A percentile compares a stretch with the other conserved stretches of the same genome.
Evolutionary conservation across 768 basidiomycete species (phyloP).

Genomic region (Butyriboletus loyo): DNA sequence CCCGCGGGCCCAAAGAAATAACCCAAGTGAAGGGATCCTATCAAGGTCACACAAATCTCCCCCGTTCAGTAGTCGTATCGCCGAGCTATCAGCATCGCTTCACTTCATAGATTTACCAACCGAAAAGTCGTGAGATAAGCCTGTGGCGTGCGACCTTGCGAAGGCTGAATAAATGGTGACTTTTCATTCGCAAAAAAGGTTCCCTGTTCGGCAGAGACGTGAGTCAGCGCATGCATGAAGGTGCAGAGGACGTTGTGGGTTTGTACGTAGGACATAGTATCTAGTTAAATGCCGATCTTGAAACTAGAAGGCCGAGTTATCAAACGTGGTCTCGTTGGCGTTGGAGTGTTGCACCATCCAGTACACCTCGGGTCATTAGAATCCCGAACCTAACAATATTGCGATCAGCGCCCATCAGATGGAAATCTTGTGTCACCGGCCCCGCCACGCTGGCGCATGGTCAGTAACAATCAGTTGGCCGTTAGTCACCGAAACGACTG

Average conservation of each 20-base stretch:
- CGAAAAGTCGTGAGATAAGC: constrained; percentile 19
- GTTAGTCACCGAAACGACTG: constrained; percentile 8
- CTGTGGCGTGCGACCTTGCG: background rate
- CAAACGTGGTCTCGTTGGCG: background rate
- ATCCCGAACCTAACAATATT: constrained; percentile 8
- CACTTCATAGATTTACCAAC: constrained; percentile 19
- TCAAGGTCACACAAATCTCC: background rate
- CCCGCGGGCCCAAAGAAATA: constrained; percentile 3
- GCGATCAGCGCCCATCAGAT: constrained; percentile 11
- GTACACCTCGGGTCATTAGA: constrained; percentile 1
- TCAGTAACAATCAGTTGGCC: background rate
- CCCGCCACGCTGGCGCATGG: constrained; percentile 16
- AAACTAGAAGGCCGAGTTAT: background rate
- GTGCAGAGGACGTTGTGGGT: background rate
- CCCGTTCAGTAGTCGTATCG: constrained; percentile 14
- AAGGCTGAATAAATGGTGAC: background rate
- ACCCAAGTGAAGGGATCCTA: background rate
- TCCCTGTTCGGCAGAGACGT: background rate
- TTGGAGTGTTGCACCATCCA: background rate
- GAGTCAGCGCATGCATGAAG: background rate
- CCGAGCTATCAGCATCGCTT: constrained; percentile 18
- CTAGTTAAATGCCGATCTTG: background rate
- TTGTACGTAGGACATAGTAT: background rate
- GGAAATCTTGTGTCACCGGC: constrained; percentile 8
- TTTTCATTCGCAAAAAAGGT: background rate